A percentile compares a stretch with the other conserved stretches of the same genome.
These are phyloP conservation scores for Notholithocarpus densiflorus DNA, from an alignment of 306 rosid genomes.

Conservation along the genomic window DNA sequence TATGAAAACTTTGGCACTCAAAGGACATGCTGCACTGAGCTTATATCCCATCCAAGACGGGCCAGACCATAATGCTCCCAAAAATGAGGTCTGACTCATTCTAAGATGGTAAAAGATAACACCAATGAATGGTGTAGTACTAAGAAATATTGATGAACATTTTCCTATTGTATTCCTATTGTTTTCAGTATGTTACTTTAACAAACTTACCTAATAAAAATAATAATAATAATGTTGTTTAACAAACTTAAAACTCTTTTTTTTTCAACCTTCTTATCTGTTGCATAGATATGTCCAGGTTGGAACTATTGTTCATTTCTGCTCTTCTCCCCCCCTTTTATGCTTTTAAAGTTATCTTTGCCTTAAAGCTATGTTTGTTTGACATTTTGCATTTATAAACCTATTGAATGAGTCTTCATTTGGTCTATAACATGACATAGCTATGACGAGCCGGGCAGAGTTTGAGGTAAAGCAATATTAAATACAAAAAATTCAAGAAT, in stretches of 20 bases:
- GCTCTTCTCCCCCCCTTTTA: neutral
- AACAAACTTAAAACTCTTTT: neutral
- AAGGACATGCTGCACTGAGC: neutral
- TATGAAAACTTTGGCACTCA: neutral
- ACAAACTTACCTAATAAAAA: too few relatives aligned
- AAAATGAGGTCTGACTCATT: neutral
- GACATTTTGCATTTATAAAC: neutral
- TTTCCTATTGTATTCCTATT: neutral
- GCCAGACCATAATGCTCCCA: neutral
- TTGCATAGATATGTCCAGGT: neutral
- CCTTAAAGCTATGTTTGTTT: neutral
- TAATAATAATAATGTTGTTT: too few relatives aligned
- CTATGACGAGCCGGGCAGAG: too few relatives aligned
- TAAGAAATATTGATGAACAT: neutral
- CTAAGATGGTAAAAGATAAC: neutral
- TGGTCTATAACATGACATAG: neutral
- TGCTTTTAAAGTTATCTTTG: too few relatives aligned
- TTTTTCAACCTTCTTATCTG: neutral
- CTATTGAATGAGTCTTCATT: neutral
- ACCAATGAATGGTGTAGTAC: neutral
- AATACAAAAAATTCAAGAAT: too few relatives aligned
- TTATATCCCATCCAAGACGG: neutral
- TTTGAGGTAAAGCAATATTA: too few relatives aligned
- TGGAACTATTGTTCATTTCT: neutral
- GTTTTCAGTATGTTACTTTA: constrained; percentile 45